phyloP scores from a whole-genome alignment of 768 basidiomycete species.

The Suillus americanus region DNA sequence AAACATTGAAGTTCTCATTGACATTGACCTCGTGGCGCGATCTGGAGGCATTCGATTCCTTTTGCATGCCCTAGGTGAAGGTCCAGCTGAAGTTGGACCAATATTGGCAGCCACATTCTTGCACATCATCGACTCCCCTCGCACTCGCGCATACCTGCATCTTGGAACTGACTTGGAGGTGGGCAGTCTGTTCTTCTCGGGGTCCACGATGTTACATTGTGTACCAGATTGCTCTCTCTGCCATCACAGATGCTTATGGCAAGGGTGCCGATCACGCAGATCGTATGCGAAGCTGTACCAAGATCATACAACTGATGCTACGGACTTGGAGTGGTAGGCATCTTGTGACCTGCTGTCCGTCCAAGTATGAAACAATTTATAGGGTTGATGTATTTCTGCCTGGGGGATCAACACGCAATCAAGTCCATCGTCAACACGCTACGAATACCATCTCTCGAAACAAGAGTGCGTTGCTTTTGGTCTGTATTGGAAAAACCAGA shows the following conservation, averaged over 20 bases:
- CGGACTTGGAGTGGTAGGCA: conserved; percentile 90
- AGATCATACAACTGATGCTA: conserved; percentile 79
- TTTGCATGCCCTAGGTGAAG: conserved; percentile 86
- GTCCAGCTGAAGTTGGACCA: conserved; percentile 78
- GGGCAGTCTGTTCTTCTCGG: conserved; percentile 14
- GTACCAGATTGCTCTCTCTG: conserved; percentile 75
- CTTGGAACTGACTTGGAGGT: conserved; percentile 92
- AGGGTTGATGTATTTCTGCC: conserved; percentile 92
- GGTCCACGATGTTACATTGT: background rate
- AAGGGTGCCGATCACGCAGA: conserved; percentile 79
- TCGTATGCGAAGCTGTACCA: conserved; percentile 73
- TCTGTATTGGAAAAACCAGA: background rate
- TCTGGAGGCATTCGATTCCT: conserved; percentile 87
- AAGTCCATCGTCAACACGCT: conserved; percentile 82
- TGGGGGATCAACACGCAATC: conserved; percentile 85
- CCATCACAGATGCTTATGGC: conserved; percentile 91
- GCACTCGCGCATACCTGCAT: conserved; percentile 72
- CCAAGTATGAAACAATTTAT: conserved; percentile 19
- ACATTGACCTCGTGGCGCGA: conserved; percentile 76
- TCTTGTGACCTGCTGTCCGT: background rate
- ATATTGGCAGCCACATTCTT: conserved; percentile 80
- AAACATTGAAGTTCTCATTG: conserved; percentile 68
- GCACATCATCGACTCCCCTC: conserved; percentile 81
- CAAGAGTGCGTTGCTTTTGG: conserved; percentile 51
- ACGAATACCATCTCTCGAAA: conserved; percentile 83